Conservation (phyloP, 345 rosid species). For the Syzygium grande region DNA sequence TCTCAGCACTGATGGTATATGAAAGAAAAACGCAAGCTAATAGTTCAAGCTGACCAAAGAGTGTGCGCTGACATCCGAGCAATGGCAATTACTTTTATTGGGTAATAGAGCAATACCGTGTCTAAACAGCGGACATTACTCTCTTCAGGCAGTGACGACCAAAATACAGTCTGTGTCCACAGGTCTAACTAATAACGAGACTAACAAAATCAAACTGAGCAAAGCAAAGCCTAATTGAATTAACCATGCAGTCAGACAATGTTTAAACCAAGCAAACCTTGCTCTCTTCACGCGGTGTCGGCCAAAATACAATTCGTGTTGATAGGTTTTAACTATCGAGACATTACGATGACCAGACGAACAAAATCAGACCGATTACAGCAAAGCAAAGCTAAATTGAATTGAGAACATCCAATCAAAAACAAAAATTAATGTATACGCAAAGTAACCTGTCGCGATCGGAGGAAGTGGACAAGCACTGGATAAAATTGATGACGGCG, state of each 20-base stretch:
- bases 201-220: not conserved
- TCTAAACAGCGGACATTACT: constrained; percentile 13
- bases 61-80: not conserved
- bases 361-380: not conserved
- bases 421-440: not conserved
- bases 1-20: not conserved
- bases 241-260: not conserved
- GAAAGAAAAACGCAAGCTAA: not conserved
- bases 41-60: not conserved
- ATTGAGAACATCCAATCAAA: not conserved
- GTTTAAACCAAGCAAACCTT: constrained; percentile 19
- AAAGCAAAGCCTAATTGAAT: not conserved
- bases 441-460: constrained; percentile 65
- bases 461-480: constrained; percentile 56
- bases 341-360: no score
- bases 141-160: not conserved
- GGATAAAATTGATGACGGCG: constrained; percentile 90
- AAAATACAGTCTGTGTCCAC: not conserved
- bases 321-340: no score
- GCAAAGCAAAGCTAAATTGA: not conserved
- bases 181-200: not conserved
- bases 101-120: not conserved
- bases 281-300: no score
- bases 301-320: no score
- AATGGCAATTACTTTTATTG: not conserved